phyloP scores from a whole-genome alignment of 352 stramenopile species.

The Peronospora belbahrii region DNA sequence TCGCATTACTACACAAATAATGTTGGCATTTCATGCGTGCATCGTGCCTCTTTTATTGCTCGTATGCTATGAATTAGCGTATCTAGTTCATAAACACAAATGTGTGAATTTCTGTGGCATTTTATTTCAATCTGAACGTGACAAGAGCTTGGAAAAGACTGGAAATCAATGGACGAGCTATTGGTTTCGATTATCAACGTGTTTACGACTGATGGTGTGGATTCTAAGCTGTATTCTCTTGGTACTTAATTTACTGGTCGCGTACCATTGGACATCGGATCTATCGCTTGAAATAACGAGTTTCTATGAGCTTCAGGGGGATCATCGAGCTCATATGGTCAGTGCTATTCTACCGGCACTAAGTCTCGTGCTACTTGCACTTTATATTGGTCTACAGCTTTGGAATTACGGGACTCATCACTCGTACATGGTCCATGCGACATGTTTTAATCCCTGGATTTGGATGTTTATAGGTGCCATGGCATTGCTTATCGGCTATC shows the following conservation, averaged over 20 bases:
- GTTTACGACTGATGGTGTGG: constrained; percentile 65
- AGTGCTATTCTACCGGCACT: constrained; percentile 58
- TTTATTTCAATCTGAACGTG: constrained; percentile 67
- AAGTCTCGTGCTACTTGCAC: constrained; percentile 55
- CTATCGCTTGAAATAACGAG: constrained; percentile 43
- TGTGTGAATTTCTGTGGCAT: constrained; percentile 88
- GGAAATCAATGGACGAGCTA: constrained; percentile 19
- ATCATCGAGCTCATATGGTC: constrained; percentile 43
- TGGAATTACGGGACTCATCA: constrained; percentile 86
- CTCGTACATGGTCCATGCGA: constrained; percentile 79
- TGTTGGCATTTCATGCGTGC: constrained; percentile 77
- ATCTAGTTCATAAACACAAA: constrained; percentile 87
- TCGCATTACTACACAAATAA: constrained; percentile 45
- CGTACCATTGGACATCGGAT: constrained; percentile 49
- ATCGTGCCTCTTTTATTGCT: constrained; percentile 81
- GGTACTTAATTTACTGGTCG: constrained; percentile 62
- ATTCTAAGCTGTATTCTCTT: constrained; percentile 48
- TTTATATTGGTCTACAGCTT: constrained; percentile 66
- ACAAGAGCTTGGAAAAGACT: constrained; percentile 14
- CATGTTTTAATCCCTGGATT: constrained; percentile 84
- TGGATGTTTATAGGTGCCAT: constrained; percentile 80
- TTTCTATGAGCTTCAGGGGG: constrained; percentile 67
- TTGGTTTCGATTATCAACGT: constrained; percentile 41
- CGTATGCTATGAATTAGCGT: constrained; percentile 85
- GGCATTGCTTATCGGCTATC: constrained; percentile 57